A percentile compares a stretch with the other conserved stretches of the same genome.
Conservation (phyloP, 78 protist species). For the Thecamonas trahens region DNA sequence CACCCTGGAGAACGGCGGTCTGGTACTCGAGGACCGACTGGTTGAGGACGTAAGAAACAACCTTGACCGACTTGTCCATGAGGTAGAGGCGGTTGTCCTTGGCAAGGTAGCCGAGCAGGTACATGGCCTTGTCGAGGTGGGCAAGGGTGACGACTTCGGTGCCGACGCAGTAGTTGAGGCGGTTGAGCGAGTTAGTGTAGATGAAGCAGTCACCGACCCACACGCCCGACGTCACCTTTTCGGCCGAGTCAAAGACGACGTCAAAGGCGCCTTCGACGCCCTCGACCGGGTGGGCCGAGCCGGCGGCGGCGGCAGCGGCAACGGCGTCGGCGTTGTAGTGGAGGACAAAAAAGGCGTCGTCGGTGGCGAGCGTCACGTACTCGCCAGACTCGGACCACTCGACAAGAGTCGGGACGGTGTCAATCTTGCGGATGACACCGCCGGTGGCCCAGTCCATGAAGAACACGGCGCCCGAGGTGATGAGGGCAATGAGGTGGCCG, state of each 20-base stretch:
- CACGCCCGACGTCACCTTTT: slow-evolving; percentile 5
- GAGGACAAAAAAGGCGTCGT: slow-evolving; percentile 73
- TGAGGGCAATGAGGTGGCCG: slow-evolving; percentile 82
- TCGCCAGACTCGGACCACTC: slow-evolving; percentile 85
- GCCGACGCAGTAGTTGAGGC: slow-evolving; percentile 92
- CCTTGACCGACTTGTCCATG: slow-evolving; percentile 58
- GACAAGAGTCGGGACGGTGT: slow-evolving; percentile 55
- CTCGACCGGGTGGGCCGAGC: slow-evolving; percentile 45
- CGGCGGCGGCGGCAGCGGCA: slow-evolving; percentile 28
- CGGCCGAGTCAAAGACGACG: slow-evolving; percentile 62
- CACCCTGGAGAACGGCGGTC: slow-evolving; percentile 80
- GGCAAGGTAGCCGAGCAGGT: slow-evolving; percentile 78
- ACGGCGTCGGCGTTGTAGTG: slow-evolving; percentile 63
- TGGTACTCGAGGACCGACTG: slow-evolving; percentile 79
- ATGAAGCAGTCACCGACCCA: slow-evolving; percentile 96
- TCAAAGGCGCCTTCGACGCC: slow-evolving; percentile 94
- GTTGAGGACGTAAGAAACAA: slow-evolving; percentile 39
- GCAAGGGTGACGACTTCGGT: slow-evolving; percentile 79
- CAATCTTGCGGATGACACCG: slow-evolving; percentile 80
- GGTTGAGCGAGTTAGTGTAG: slow-evolving; percentile 67
- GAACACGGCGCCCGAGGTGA: slow-evolving; percentile 37
- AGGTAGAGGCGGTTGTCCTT: slow-evolving; percentile 76
- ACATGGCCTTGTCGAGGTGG: slow-evolving; percentile 38
- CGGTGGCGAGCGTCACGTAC: slow-evolving; percentile 51
- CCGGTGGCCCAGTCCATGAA: slow-evolving; percentile 93